Evolutionary conservation across 2,329 filamentous ascomycete species (phyloP).

Genomic region (Diaporthe aspalathi): DNA sequence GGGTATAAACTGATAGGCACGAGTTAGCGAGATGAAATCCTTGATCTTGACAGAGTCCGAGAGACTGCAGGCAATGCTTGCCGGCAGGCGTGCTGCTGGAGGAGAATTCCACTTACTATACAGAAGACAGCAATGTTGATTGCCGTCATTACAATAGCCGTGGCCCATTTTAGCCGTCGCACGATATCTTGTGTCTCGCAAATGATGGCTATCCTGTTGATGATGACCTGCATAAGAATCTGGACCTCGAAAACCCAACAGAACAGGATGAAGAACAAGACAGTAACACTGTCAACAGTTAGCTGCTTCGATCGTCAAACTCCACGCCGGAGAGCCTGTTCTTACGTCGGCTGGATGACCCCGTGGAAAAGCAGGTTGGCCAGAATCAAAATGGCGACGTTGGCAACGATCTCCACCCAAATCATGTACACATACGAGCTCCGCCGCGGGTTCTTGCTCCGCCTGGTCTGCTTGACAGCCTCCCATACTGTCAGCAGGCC

Average conservation of each 20-base stretch:
- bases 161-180: conserved; percentile 58
- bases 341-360: conserved; percentile 50
- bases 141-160: conserved; percentile 55
- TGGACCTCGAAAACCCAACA: conserved; percentile 61
- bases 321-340: not conserved
- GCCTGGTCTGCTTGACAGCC: conserved; percentile 55
- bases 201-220: conserved; percentile 64
- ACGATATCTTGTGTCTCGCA: conserved; percentile 54
- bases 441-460: conserved; percentile 46
- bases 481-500: conserved; percentile 54
- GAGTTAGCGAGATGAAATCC: not conserved
- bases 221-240: conserved; percentile 65
- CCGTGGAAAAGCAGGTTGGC: conserved; percentile 55
- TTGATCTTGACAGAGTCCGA: not conserved
- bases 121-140: conserved; percentile 60
- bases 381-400: conserved; percentile 52
- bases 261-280: conserved; percentile 50
- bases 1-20: conserved; percentile 59
- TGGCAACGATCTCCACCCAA: conserved; percentile 56
- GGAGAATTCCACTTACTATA: not conserved
- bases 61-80: not conserved
- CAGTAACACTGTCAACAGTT: not conserved
- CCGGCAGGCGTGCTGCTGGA: not conserved
- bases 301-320: not conserved
- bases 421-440: conserved; percentile 58